Evolutionary conservation across 1,284 basidiomycete genomes (phyloP).

Genomic region (Sporisorium iseilematis-ciliati): DNA sequence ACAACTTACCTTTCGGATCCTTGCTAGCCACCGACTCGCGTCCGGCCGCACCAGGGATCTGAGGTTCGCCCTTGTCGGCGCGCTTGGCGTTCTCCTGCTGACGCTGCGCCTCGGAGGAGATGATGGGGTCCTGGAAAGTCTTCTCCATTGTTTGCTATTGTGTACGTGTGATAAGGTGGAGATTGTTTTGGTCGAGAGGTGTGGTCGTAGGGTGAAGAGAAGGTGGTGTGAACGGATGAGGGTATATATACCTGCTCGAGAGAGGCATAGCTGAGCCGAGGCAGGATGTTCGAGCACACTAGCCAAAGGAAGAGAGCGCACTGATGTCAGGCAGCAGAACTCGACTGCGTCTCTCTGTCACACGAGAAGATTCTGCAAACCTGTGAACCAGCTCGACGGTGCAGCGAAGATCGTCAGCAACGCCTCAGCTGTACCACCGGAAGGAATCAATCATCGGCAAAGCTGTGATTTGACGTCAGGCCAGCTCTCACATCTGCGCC

Average conservation of each 20-base stretch:
- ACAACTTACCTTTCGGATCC: slow-evolving; percentile 50
- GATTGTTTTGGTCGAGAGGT: neutral
- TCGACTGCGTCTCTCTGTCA: neutral
- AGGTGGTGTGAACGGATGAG: neutral
- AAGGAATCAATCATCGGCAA: neutral
- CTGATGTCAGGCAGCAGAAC: slow-evolving; percentile 30
- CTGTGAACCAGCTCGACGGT: neutral
- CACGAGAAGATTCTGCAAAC: neutral
- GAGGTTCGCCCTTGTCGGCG: slow-evolving; percentile 47
- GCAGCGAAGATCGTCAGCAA: neutral
- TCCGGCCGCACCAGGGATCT: slow-evolving; percentile 50
- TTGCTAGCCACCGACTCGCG: slow-evolving; percentile 50
- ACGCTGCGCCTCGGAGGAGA: slow-evolving; percentile 41
- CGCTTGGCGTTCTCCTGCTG: slow-evolving; percentile 46
- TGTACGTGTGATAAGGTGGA: neutral
- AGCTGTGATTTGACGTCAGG: slow-evolving; percentile 5
- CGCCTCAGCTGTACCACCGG: neutral
- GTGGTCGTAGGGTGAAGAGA: neutral
- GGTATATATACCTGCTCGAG: neutral
- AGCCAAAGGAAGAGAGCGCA: neutral
- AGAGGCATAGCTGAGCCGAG: slow-evolving; percentile 4
- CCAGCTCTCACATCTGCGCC: no score
- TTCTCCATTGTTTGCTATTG: slow-evolving; percentile 42
- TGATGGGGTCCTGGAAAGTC: slow-evolving; percentile 52
- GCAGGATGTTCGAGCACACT: no score